Percentiles rank a stretch among this genome's conserved stretches.
Evolutionary conservation across 106 monocot species (phyloP).

Genomic region (Allium sativum): DNA sequence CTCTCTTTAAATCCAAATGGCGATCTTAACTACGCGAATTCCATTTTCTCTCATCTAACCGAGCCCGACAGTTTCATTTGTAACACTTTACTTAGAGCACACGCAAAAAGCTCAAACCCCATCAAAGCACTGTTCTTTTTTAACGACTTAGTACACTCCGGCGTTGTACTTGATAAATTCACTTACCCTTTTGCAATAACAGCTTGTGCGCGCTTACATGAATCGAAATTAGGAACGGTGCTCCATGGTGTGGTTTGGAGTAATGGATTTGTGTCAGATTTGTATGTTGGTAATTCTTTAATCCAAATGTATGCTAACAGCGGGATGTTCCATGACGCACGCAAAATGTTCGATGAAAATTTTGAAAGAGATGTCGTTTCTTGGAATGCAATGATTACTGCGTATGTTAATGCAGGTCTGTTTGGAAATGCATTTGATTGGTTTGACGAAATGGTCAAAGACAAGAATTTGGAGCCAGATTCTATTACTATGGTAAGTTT

Average conservation of each 20-base stretch:
- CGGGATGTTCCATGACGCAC: constrained; percentile 12
- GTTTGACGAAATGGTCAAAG: constrained; percentile 18
- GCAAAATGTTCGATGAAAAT: constrained; percentile 21
- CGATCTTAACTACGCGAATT: constrained; percentile 14
- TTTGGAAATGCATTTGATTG: constrained; percentile 7
- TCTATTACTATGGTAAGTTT: constrained; percentile 16
- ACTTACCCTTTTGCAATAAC: constrained; percentile 24
- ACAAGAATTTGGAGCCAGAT: constrained; percentile 9
- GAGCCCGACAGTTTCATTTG: constrained; percentile 20
- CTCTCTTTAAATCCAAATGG: constrained; percentile 15
- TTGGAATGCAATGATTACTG: constrained; percentile 26
- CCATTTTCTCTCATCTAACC: constrained; percentile 10
- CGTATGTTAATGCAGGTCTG: constrained; percentile 10
- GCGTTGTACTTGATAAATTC: constrained; percentile 12
- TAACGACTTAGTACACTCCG: constrained; percentile 3
- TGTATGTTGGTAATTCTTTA: constrained; percentile 18
- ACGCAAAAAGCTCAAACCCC: constrained; percentile 11
- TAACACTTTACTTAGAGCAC: constrained; percentile 19
- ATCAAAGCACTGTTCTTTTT: constrained; percentile 10
- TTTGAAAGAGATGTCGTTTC: constrained; percentile 12
- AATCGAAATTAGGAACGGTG: constrained; percentile 1
- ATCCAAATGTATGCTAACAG: constrained; percentile 21
- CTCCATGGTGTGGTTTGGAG: constrained; percentile 12
- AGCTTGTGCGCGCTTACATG: constrained; percentile 16
- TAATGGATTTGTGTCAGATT: constrained; percentile 12